phyloP scores from a whole-genome alignment of 208 protist genomes.

The Trypanosoma rangeli region DNA sequence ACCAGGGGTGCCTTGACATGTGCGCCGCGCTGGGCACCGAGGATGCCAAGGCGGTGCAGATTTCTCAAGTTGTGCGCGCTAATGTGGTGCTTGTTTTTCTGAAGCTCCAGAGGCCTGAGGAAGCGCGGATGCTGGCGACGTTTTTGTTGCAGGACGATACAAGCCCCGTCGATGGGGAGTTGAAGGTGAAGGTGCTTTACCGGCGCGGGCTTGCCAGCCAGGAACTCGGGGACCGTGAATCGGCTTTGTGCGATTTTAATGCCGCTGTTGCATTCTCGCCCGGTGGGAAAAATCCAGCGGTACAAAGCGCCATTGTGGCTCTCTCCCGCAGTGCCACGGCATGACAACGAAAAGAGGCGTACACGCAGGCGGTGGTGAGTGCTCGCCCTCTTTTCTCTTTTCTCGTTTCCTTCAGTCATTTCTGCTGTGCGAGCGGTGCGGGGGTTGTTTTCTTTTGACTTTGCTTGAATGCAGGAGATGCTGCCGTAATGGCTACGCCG shows the following conservation, averaged over 20 bases:
- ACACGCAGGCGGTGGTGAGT: not conserved
- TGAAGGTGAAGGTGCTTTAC: constrained; percentile 85
- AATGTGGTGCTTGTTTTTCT: constrained; percentile 76
- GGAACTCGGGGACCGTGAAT: constrained; percentile 46
- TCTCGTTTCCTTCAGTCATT: not conserved
- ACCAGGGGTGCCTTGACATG: constrained; percentile 77
- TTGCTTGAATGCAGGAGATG: not conserved
- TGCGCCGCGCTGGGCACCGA: constrained; percentile 42
- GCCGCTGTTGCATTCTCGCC: constrained; percentile 69
- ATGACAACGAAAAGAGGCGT: not conserved
- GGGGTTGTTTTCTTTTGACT: not conserved
- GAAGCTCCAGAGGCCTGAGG: constrained; percentile 64
- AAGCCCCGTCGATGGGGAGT: constrained; percentile 19
- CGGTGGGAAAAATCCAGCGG: constrained; percentile 38
- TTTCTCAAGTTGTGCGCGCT: constrained; percentile 59
- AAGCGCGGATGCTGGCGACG: constrained; percentile 67
- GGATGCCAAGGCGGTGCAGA: constrained; percentile 48
- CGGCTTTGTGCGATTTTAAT: constrained; percentile 69
- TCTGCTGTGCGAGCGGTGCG: not conserved
- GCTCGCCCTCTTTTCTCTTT: not conserved
- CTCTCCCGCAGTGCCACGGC: constrained; percentile 12
- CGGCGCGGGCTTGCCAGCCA: constrained; percentile 70
- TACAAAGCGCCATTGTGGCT: constrained; percentile 48
- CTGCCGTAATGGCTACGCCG: not conserved
- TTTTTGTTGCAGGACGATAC: constrained; percentile 70